Percentiles rank a stretch among this genome's conserved stretches.
Evolutionary conservation across 805 yeast species (phyloP).

Genomic region (Teunomyces funiuensis): DNA sequence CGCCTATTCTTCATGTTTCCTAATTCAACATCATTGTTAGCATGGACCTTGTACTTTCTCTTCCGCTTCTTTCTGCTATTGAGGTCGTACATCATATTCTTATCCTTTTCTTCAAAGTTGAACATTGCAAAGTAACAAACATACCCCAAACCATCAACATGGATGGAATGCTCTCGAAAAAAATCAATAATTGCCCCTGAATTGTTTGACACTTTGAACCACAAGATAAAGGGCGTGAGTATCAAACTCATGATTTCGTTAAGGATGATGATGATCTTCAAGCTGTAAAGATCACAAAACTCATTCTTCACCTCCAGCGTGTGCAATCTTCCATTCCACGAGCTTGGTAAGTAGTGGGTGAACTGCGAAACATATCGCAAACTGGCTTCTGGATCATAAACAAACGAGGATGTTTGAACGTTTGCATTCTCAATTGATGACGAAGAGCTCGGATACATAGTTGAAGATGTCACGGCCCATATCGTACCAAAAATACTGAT

Average conservation of each 20-base stretch:
- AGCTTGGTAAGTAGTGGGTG: conserved; percentile 86
- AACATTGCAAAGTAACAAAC: conserved; percentile 95
- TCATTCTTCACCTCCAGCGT: conserved; percentile 81
- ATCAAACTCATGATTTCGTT: conserved; percentile 81
- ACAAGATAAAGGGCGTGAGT: conserved; percentile 84
- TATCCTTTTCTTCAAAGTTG: conserved; percentile 63
- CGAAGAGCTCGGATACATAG: conserved; percentile 38
- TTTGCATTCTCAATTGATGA: conserved; percentile 25
- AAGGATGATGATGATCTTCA: conserved; percentile 66
- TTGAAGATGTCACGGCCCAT: conserved; percentile 78
- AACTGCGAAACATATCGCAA: conserved; percentile 74
- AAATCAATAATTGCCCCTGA: conserved; percentile 83
- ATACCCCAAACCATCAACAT: conserved; percentile 92
- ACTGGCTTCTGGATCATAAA: conserved; percentile 94
- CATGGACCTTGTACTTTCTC: conserved; percentile 13
- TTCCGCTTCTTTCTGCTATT: conserved; percentile 19
- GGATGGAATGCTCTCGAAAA: conserved; percentile 83
- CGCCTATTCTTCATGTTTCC: conserved; percentile 13
- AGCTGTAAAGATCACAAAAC: conserved; percentile 74
- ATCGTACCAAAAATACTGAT: conserved; percentile 85
- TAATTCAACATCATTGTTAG: conserved; percentile 15
- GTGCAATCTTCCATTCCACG: conserved; percentile 85
- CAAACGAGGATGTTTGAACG: conserved; percentile 34
- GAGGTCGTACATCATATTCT: conserved; percentile 40
- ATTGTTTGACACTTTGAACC: conserved; percentile 74